Base-by-base conservation (phyloP, 2,329 filamentous ascomycete genomes). In the Ophiostoma ips region DNA sequence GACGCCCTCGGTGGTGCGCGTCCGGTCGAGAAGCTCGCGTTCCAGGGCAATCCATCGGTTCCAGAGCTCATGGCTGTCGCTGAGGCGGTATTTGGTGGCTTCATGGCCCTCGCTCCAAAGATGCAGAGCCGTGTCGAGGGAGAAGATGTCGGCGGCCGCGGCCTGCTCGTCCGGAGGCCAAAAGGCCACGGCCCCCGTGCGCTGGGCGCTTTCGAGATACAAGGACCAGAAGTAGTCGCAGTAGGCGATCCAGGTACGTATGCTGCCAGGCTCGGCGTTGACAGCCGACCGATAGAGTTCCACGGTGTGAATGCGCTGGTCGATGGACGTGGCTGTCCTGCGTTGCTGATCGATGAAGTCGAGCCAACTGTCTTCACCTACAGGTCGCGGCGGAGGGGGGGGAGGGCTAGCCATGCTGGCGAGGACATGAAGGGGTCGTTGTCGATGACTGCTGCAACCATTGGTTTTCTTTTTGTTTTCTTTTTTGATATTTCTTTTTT, bases 61-160 rank as follows among this genome's bases (percentile, higher is more conserved):
- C 86, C 86, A 94, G 11, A 92, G 73, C 51, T 79, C 65, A 61
- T 88, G 81, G 60, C 86, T 90, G 62, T 88, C 84, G 60, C 77
- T 77, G 52, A 92, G 69, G 53, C 84, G 82, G 64, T 82, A 86
- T 60, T 81, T 78, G 49, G 85, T 84, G 38, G 79, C 76, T 54
- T 81, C 74, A 57, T 85, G 80, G 34, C 78, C 86, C 58, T 84
- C 74, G 61, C 81, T 77, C 75, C 86, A 86, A 1, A 86, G 72
- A 49, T 77, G 75, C 49, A 86, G 66, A 43, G 84, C 76, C 44
- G 75, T 66, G 33, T 82, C 77, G 55, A 83, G 75, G 7, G 77
- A 77, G 63, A 92, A 90, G 37, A 86, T 67, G 55, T 88, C 82
- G 57, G 77, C 76, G 47, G 81, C 84, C 52, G 85, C 68, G 47